Percentiles rank a stretch among this genome's conserved stretches.
phyloP scores from a whole-genome alignment of 2,329 filamentous ascomycete species.

The Arthrobotrys conoides region DNA sequence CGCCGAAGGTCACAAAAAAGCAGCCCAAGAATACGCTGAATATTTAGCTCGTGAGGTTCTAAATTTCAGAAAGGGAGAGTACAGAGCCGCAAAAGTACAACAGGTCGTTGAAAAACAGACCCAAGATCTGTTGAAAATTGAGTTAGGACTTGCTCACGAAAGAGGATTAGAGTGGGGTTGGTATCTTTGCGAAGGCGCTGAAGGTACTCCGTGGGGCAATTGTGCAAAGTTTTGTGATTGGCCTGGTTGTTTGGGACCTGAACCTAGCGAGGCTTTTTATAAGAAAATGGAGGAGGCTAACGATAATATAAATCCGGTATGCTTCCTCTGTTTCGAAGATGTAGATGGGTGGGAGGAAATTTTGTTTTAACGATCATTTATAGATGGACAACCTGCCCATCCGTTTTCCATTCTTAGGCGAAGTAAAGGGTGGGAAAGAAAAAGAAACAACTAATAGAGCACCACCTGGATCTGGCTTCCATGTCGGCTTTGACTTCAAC shows the following conservation, averaged over 20 bases:
- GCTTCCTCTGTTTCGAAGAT: neutral
- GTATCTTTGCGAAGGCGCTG: slow-evolving; percentile 12
- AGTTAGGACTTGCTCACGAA: neutral
- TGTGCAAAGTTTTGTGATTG: neutral
- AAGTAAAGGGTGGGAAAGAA: neutral
- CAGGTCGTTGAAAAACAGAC: neutral
- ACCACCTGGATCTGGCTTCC: neutral
- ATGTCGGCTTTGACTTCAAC: neutral
- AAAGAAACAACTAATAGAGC: neutral
- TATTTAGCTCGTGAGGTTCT: neutral
- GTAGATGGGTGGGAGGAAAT: too few relatives aligned
- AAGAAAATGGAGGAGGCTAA: neutral
- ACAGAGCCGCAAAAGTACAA: neutral
- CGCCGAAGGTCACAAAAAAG: neutral
- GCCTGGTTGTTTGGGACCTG: neutral
- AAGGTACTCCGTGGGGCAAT: neutral
- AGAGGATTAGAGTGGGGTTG: neutral
- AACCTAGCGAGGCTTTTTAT: neutral
- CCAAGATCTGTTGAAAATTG: neutral
- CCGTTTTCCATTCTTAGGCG: neutral
- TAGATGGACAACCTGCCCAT: neutral
- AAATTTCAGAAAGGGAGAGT: neutral
- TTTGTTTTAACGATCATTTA: neutral
- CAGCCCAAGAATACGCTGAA: neutral
- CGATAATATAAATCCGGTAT: slow-evolving; percentile 10